These are phyloP conservation scores for Xerophyta viscosa DNA, from an alignment of 106 monocot species.

Conservation along the genomic window DNA sequence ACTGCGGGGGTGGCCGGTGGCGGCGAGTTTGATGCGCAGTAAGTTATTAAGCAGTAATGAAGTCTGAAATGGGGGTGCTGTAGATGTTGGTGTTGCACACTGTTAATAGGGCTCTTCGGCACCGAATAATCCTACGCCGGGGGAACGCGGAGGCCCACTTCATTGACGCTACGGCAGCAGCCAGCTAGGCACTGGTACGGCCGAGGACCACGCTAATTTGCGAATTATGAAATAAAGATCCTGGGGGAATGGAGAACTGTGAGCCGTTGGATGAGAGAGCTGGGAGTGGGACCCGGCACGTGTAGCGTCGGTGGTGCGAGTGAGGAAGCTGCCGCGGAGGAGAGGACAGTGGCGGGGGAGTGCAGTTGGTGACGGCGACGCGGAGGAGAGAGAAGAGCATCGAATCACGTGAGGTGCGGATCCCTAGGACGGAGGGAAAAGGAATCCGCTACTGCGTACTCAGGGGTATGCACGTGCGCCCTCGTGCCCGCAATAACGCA, in stretches of 20 bases:
- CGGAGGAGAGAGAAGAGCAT: conserved; percentile 14
- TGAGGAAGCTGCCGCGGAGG: conserved; percentile 1
- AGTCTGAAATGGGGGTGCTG: too few relatives aligned
- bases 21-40: too few relatives aligned
- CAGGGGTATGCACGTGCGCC: conserved; percentile 28
- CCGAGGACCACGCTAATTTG: conserved; percentile 11
- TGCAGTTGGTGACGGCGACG: conserved; percentile 3
- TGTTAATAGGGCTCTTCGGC: too few relatives aligned
- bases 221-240: neutral
- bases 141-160: neutral
- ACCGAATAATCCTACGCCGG: too few relatives aligned
- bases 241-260: neutral
- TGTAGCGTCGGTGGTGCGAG: conserved; percentile 1
- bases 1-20: too few relatives aligned
- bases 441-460: conserved; percentile 4
- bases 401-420: conserved; percentile 59
- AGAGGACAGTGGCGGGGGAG: conserved; percentile 1
- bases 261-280: neutral
- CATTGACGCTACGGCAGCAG: neutral
- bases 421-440: conserved; percentile 26
- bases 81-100: too few relatives aligned
- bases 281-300: neutral
- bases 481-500: conserved; percentile 30
- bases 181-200: conserved; percentile 28
- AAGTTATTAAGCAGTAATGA: too few relatives aligned